These are phyloP conservation scores for Phytophthora constricta DNA, from an alignment of 352 stramenopile genomes.

Conservation along the genomic window DNA sequence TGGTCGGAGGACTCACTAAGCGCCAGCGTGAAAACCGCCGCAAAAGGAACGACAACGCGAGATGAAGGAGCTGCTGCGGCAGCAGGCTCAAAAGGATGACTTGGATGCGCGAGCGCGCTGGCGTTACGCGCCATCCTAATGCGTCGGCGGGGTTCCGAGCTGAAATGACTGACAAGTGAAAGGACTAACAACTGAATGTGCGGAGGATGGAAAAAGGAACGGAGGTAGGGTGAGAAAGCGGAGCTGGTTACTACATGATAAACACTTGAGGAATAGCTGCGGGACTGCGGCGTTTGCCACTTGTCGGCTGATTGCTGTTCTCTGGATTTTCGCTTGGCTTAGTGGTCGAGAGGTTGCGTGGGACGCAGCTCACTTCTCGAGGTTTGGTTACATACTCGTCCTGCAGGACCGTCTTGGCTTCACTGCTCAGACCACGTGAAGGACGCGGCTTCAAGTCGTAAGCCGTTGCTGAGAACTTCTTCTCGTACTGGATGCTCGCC, in stretches of 20 bases:
- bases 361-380: slow-evolving; percentile 65
- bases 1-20: slow-evolving; percentile 74
- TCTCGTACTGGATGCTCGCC: slow-evolving; percentile 70
- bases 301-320: slow-evolving; percentile 18
- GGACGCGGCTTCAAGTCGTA: slow-evolving; percentile 38
- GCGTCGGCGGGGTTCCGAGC: too few species aligned
- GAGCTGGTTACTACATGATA: slow-evolving; percentile 55
- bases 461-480: slow-evolving; percentile 43
- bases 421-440: slow-evolving; percentile 40
- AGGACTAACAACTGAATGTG: too few species aligned
- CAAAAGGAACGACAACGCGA: slow-evolving; percentile 82
- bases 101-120: slow-evolving; percentile 71
- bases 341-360: slow-evolving; percentile 32
- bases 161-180: slow-evolving; percentile 15
- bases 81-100: slow-evolving; percentile 71
- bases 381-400: slow-evolving; percentile 74
- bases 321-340: slow-evolving; percentile 15
- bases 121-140: slow-evolving; percentile 78
- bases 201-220: background rate
- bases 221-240: background rate
- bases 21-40: slow-evolving; percentile 79
- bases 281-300: slow-evolving; percentile 53
- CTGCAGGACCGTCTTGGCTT: slow-evolving; percentile 68
- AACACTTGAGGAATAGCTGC: slow-evolving; percentile 70
- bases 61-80: slow-evolving; percentile 74